These are phyloP conservation scores for Comarum palustre DNA, from an alignment of 306 rosid species.

Conservation along the genomic window DNA sequence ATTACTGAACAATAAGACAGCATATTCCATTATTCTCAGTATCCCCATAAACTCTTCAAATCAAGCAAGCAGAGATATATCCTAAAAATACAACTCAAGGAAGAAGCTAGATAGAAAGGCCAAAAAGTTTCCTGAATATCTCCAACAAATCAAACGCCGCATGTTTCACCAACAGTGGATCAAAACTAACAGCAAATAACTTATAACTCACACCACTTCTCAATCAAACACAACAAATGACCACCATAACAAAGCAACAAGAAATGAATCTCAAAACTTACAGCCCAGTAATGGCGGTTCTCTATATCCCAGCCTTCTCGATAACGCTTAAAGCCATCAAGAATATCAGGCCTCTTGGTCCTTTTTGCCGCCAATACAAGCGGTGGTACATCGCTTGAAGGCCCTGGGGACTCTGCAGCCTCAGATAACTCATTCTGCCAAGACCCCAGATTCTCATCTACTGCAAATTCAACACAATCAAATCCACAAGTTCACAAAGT, in stretches of 20 bases:
- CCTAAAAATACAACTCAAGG: neutral
- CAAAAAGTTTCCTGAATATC: neutral
- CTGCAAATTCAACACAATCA: conserved; percentile 32
- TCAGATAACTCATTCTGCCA: conserved; percentile 55
- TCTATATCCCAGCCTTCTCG: conserved; percentile 85
- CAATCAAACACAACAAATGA: conserved; percentile 4
- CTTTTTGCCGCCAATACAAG: conserved; percentile 81
- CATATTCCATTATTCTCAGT: neutral
- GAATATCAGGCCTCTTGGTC: conserved; percentile 83
- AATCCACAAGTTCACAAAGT: neutral
- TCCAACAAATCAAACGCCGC: conserved; percentile 6
- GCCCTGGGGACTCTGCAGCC: conserved; percentile 63
- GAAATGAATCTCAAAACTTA: conserved; percentile 39
- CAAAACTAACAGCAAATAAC: neutral
- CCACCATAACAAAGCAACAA: conserved; percentile 13
- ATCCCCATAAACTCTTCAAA: neutral
- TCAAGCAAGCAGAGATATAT: neutral
- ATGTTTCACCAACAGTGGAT: neutral
- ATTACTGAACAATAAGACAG: neutral
- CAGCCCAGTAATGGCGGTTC: conserved; percentile 89
- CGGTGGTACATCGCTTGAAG: conserved; percentile 41
- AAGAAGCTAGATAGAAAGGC: neutral
- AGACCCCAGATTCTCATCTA: conserved; percentile 64
- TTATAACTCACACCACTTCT: neutral
- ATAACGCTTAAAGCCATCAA: conserved; percentile 54